These are phyloP conservation scores for Chlamydomonas reinhardtii DNA, from an alignment of 163 green algal species.

Conservation along the genomic window DNA sequence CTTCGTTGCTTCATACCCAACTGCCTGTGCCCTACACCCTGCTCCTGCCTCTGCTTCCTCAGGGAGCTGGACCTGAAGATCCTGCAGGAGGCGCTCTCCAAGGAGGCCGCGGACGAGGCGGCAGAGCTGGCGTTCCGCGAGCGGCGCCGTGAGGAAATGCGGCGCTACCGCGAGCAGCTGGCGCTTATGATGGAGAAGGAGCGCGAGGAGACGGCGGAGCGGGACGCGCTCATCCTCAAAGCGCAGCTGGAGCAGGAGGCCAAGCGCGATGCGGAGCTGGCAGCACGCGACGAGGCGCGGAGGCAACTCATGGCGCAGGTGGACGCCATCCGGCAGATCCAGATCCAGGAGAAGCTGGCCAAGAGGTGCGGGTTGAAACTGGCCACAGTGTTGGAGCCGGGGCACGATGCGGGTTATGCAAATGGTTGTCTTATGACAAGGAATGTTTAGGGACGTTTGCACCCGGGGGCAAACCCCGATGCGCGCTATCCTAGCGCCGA, in stretches of 20 bases:
- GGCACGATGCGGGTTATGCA: too few relatives aligned
- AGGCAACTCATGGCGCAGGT: constrained; percentile 70
- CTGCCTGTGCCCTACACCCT: too few relatives aligned
- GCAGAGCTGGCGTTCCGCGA: constrained; percentile 57
- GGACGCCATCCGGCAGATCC: constrained; percentile 65
- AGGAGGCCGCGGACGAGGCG: constrained; percentile 66
- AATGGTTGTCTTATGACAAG: too few relatives aligned
- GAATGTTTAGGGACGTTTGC: too few relatives aligned
- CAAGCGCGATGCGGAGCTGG: constrained; percentile 66
- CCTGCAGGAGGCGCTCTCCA: constrained; percentile 68
- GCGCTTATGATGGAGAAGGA: constrained; percentile 66
- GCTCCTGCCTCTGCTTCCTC: background rate
- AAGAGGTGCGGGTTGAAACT: background rate
- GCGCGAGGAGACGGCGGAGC: constrained; percentile 56
- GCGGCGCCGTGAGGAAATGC: constrained; percentile 61
- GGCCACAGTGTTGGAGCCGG: too few relatives aligned
- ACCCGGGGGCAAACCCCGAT: too few relatives aligned
- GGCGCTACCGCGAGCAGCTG: constrained; percentile 67
- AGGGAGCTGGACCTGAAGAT: constrained; percentile 70
- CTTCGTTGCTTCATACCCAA: too few relatives aligned
- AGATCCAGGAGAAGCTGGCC: constrained; percentile 65
- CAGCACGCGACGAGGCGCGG: constrained; percentile 61
- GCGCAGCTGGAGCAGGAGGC: constrained; percentile 56
- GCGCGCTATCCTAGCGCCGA: too few relatives aligned
- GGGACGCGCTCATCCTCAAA: constrained; percentile 64